Conservation (phyloP, 345 rosid species). For the Eucalyptus regnans region DNA sequence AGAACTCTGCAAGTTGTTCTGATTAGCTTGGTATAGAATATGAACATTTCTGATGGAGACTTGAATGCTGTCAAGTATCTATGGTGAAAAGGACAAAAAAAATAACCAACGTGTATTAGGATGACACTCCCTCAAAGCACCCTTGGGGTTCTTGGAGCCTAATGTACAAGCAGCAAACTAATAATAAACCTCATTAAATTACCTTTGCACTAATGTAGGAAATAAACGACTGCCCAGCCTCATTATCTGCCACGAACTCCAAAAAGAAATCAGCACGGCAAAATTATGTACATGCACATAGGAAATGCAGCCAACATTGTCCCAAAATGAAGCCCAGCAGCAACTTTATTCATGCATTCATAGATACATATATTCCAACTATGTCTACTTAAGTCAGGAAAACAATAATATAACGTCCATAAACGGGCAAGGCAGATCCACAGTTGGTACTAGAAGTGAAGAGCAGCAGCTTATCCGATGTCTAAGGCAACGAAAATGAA, state of each 20-base stretch:
- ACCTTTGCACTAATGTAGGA: constrained; percentile 87
- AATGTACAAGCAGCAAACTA: neutral
- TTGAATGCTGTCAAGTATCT: constrained; percentile 87
- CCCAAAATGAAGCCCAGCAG: neutral
- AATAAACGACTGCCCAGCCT: constrained; percentile 57
- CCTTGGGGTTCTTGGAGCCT: constrained; percentile 39
- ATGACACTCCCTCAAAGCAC: constrained; percentile 8
- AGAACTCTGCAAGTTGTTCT: constrained; percentile 24
- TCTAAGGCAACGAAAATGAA: neutral
- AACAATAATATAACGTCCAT: neutral
- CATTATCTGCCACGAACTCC: constrained; percentile 42
- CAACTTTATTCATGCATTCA: neutral
- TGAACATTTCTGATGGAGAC: constrained; percentile 74
- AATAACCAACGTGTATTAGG: neutral
- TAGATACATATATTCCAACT: neutral
- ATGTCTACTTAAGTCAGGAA: neutral
- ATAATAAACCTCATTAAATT: neutral
- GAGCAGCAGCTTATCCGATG: neutral
- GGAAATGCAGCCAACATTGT: neutral
- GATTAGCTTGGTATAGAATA: constrained; percentile 25
- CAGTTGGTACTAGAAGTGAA: neutral
- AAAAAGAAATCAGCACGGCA: neutral
- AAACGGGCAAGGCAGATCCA: neutral
- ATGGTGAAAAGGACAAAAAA: neutral
- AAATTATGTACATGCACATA: neutral